Percentiles rank a stretch among this genome's conserved stretches.
phyloP scores from a whole-genome alignment of 345 rosid species.

The Ceriops decandra region DNA sequence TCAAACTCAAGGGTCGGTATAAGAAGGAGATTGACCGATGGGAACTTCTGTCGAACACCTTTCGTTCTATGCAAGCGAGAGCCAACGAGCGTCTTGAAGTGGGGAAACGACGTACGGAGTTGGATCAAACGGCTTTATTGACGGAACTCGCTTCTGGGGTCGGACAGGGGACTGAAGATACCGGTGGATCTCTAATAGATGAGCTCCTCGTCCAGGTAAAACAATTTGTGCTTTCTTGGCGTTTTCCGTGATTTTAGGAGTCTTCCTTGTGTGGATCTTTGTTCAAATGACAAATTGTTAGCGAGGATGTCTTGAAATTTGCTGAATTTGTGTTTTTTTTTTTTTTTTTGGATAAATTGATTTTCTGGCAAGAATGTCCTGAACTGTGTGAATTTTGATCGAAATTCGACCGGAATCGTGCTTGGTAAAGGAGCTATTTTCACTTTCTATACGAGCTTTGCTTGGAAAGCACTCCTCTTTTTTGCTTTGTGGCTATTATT shows the following conservation, averaged over 20 bases:
- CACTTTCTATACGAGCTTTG: too few relatives aligned
- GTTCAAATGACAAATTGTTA: too few relatives aligned
- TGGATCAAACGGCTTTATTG: slow-evolving; percentile 19
- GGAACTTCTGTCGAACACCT: slow-evolving; percentile 56
- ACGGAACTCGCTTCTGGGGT: slow-evolving; percentile 11
- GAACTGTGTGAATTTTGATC: too few relatives aligned
- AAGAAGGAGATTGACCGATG: slow-evolving; percentile 56
- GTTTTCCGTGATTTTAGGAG: slow-evolving; percentile 6
- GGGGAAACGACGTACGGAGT: slow-evolving; percentile 10
- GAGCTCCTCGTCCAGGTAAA: slow-evolving; percentile 62
- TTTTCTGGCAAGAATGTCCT: too few relatives aligned
- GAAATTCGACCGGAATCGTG: too few relatives aligned
- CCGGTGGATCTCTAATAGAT: slow-evolving; percentile 37
- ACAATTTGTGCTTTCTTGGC: not conserved
- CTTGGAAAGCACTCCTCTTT: too few relatives aligned
- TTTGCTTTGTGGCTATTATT: too few relatives aligned
- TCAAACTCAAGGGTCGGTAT: slow-evolving; percentile 51
- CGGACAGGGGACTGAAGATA: slow-evolving; percentile 10
- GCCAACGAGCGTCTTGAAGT: slow-evolving; percentile 23
- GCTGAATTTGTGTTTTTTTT: too few relatives aligned
- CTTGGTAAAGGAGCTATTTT: too few relatives aligned
- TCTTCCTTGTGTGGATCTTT: not conserved
- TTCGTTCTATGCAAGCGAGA: slow-evolving; percentile 49
- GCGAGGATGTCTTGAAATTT: too few relatives aligned
- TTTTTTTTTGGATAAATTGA: too few relatives aligned